phyloP scores from a whole-genome alignment of 805 yeast species.

The Candida cerambycidarum region DNA sequence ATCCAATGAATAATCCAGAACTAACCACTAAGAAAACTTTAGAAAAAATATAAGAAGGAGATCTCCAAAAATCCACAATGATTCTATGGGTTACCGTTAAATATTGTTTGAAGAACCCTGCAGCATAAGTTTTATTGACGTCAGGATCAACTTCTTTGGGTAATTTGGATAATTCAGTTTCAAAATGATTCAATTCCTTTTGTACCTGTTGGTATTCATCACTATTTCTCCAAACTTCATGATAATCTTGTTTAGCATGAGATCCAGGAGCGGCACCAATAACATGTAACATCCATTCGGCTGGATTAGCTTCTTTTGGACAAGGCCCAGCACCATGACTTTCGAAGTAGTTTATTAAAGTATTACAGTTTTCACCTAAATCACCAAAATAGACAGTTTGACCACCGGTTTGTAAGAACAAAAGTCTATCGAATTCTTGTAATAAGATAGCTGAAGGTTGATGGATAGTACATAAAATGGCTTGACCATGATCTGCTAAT shows the following conservation, averaged over 20 bases:
- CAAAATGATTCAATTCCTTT: constrained; percentile 63
- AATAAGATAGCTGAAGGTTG: constrained; percentile 82
- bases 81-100: constrained; percentile 31
- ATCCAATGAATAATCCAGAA: constrained; percentile 68
- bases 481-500: constrained; percentile 42
- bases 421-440: constrained; percentile 74
- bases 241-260: constrained; percentile 67
- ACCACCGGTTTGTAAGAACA: constrained; percentile 72
- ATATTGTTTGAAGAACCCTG: constrained; percentile 27
- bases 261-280: constrained; percentile 84
- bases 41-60: constrained; percentile 60
- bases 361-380: constrained; percentile 60
- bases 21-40: constrained; percentile 55
- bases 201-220: constrained; percentile 58
- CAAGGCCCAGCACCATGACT: constrained; percentile 59
- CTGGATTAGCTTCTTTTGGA: constrained; percentile 39
- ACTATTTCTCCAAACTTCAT: constrained; percentile 77
- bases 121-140: constrained; percentile 30
- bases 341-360: constrained; percentile 67
- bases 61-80: constrained; percentile 47
- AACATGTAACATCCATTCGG: constrained; percentile 87
- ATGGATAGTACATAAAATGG: constrained; percentile 62
- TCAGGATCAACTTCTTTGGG: constrained; percentile 27
- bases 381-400: constrained; percentile 81
- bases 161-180: constrained; percentile 39